Evolutionary conservation across 805 yeast species (phyloP), one percentile per base, ranked within the genome.

Genomic region (Metschnikowia noctiluminum): DNA sequence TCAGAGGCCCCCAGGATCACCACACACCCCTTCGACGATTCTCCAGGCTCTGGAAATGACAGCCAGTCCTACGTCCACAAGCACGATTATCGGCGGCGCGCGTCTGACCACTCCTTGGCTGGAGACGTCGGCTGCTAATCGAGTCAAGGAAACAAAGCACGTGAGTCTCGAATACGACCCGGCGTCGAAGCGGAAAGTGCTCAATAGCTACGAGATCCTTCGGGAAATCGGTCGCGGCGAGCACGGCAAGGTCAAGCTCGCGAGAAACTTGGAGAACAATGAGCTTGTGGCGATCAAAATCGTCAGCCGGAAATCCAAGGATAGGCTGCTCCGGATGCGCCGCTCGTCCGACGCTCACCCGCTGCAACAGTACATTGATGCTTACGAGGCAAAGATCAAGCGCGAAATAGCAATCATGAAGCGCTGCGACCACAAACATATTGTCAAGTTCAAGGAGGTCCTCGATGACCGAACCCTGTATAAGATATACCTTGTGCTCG

Each of bases 171-270:
- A 91, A 57, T 90, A 89, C 68, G 96, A 94, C 65, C 97, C 98
- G 0, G 78, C 86, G 5, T 82, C 85, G 1, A 83, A 85, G 52
- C 80, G 94, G 43, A 87, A 91, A 62, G 82, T 85, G 34, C 74
- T 94, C 52, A 94, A 94, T 68, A 83, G 95, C 0, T 94, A 91
- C 63, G 99, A 94, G 66, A 87, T 94, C 35, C 68, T 90, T 30
- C 76, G 79, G 27, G 97, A 91, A 68, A 74, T 94, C 28, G 99
- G 99, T 10, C 77, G 87, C 34, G 99, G 99, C n/a, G 96, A 91
- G 65, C 98, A 92, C 68, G 98, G 99, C n/a, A 92, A 89, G 65
- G 99, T 94, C 38, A 94, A 94, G 64, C 75, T 94, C 15, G 99
- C 96, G 0, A 79, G 79, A 51, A 92, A 91, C 62, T 66, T 84